These are phyloP conservation scores for Vigna nakashimae DNA, from an alignment of 306 rosid species.

Conservation along the genomic window DNA sequence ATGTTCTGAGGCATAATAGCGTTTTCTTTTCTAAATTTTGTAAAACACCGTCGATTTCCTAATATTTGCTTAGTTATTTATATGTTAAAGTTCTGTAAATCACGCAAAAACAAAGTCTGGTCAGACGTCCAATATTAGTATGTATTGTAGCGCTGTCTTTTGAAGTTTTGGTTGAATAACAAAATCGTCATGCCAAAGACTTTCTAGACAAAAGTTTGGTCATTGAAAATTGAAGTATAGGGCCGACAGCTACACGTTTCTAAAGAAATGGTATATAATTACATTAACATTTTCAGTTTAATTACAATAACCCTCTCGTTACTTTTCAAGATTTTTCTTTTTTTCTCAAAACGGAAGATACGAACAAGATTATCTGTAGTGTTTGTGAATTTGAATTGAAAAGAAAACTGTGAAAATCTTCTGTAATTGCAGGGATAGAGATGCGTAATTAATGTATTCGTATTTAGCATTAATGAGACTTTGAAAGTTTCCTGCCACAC, in stretches of 20 bases:
- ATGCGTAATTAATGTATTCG: background rate
- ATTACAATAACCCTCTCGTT: background rate
- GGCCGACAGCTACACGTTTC: no score
- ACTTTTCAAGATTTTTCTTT: background rate
- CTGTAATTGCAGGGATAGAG: background rate
- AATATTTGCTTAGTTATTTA: background rate
- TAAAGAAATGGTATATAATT: background rate
- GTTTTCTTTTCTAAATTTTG: background rate
- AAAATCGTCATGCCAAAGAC: background rate
- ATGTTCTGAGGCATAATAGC: slow-evolving; percentile 9
- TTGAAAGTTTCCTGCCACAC: background rate
- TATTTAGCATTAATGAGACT: background rate
- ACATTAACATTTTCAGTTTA: background rate
- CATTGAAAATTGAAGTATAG: background rate
- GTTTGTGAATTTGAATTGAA: background rate
- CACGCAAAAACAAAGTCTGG: background rate
- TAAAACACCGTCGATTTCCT: background rate
- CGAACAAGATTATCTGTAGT: background rate
- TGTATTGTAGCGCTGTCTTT: no score
- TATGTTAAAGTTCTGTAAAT: background rate
- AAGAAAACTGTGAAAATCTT: background rate
- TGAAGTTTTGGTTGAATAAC: background rate
- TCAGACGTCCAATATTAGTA: background rate
- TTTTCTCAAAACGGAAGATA: no score
- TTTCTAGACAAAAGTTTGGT: background rate